These are phyloP conservation scores for Kwoniella sp. DNA, from an alignment of 768 basidiomycete genomes.

Conservation along the genomic window DNA sequence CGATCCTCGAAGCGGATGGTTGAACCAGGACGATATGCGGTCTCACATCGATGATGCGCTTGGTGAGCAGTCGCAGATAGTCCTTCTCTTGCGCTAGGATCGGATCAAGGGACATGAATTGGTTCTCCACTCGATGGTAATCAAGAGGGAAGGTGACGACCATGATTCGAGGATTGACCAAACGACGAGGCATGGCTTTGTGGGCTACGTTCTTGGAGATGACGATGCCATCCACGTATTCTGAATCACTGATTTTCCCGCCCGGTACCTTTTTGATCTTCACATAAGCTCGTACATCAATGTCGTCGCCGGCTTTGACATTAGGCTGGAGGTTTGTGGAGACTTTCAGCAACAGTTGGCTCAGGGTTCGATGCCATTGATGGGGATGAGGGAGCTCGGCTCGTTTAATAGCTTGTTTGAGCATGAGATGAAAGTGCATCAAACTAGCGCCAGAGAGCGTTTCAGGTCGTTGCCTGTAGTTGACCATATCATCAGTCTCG, in stretches of 20 bases:
- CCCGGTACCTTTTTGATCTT: constrained; percentile 99
- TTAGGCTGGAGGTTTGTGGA: constrained; percentile 68
- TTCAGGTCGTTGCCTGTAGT: constrained; percentile 58
- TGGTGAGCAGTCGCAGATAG: constrained; percentile 82
- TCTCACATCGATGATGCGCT: constrained; percentile 83
- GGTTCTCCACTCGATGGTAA: constrained; percentile 71
- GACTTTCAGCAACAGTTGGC: constrained; percentile 79
- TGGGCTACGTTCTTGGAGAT: constrained; percentile 98
- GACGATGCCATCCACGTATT: constrained; percentile 94
- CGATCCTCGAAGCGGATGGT: constrained; percentile 85
- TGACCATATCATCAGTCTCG: constrained; percentile 18
- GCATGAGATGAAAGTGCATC: constrained; percentile 84
- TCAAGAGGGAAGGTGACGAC: constrained; percentile 90
- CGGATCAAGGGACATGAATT: constrained; percentile 90
- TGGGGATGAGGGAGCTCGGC: constrained; percentile 78
- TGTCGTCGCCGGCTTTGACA: constrained; percentile 74
- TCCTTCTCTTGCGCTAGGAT: constrained; percentile 90
- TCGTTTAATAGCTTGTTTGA: constrained; percentile 82
- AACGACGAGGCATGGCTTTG: constrained; percentile 83
- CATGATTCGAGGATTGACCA: constrained; percentile 90
- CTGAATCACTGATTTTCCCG: constrained; percentile 85
- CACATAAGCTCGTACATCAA: constrained; percentile 92
- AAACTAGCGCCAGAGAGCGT: constrained; percentile 80
- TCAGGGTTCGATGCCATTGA: constrained; percentile 85
- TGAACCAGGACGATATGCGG: constrained; percentile 93